Evolutionary conservation across 306 rosid species (phyloP), one percentile per base, ranked within the genome.

Genomic region (Calophaca sinica): DNA sequence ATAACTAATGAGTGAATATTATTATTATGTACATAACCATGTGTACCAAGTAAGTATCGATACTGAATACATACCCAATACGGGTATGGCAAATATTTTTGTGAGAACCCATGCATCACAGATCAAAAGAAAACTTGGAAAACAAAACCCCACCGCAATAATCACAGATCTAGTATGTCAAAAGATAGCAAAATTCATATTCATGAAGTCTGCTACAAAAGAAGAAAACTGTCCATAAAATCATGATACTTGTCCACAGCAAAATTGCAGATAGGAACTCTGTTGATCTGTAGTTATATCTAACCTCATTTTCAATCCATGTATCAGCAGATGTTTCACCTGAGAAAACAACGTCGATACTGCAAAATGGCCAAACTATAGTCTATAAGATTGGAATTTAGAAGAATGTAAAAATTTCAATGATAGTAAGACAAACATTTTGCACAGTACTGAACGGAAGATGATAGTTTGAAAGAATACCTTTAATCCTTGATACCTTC

Each of bases 291-390:
- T 60, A 33, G 41, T 46, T 75, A 76, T 77, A 74, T 66, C 92
- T 74, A 80, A 94, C 98, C 97, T 94, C 98, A 79, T 73, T 91
- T 77, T 89, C 97, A 79, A 94, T 94, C 98, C 98, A 94, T 12
- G 94, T 83, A 91, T 91, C 98, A 63, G 98, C 98, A 84, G 94
- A 88, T 42, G 96, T 14, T 64, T 91, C 91, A 53, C 78, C 84
- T 13, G 97, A 81, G 91, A 79, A 94, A 81, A 94, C 78, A 44
- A 94, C 38, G 58, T 94, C 97, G 31, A 94, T 78, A 55, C 98
- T 93, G 97, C 87, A 86, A 85, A 72, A 84, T 79, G 73, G 48
- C 63, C 64, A 41, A 76, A 52, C 44, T 51, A 45, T 44, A 44
- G 12, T 63, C 52, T 9, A 64, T 41, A 78, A 74, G 38, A 54